These are phyloP conservation scores for Physcomitrium patens DNA, from an alignment of 225 moss, liverwort and hornwort genomes.

Conservation along the genomic window DNA sequence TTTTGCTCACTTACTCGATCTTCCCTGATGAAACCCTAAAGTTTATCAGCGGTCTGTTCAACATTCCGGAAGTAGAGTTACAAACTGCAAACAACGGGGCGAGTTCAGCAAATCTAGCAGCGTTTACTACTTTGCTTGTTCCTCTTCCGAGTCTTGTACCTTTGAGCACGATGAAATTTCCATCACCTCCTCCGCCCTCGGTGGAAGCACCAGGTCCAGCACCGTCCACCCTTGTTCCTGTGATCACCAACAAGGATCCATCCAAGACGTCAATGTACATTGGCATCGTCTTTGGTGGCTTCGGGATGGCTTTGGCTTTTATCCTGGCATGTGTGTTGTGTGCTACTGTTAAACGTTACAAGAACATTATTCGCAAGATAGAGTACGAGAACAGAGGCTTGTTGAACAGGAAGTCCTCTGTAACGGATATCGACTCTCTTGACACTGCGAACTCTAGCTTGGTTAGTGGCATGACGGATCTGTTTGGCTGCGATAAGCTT, in stretches of 20 bases:
- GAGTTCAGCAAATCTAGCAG: not conserved
- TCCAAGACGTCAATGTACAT: conserved; percentile 36
- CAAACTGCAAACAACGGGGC: conserved; percentile 44
- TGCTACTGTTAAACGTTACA: conserved; percentile 26
- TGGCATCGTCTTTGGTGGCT: conserved; percentile 36
- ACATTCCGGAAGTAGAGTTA: conserved; percentile 39
- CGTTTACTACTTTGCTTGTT: conserved; percentile 54
- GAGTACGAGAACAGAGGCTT: conserved; percentile 16
- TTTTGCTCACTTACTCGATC: conserved; percentile 62
- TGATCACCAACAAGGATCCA: conserved; percentile 22
- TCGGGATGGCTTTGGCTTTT: conserved; percentile 39
- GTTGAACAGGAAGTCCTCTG: conserved; percentile 12
- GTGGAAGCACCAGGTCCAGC: conserved; percentile 15
- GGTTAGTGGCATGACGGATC: conserved; percentile 55
- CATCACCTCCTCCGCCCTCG: conserved; percentile 17
- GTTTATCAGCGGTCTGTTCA: conserved; percentile 39
- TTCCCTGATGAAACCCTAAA: conserved; percentile 27
- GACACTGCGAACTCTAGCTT: conserved; percentile 22
- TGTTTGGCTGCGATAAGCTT: conserved; percentile 71
- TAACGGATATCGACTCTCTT: not conserved
- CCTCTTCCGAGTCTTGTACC: conserved; percentile 50
- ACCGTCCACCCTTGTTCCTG: not conserved
- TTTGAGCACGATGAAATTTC: conserved; percentile 28
- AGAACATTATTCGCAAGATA: conserved; percentile 26
- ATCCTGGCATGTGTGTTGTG: conserved; percentile 36